phyloP scores from a whole-genome alignment of 169 alveolate genomes.

The Plasmodium vivax region DNA sequence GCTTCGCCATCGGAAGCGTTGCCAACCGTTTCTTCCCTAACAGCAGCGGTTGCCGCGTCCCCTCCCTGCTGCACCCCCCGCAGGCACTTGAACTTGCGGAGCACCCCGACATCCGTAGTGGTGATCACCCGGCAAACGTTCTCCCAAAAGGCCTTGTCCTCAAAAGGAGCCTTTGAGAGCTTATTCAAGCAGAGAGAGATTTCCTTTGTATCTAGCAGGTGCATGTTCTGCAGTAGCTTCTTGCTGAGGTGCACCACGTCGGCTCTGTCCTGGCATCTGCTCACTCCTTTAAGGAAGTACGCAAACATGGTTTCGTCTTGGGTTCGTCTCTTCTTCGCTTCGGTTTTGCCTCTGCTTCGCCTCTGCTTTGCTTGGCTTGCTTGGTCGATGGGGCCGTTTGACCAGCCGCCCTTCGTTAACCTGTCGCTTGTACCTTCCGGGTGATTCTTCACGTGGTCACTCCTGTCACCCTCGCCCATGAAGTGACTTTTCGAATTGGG shows the following conservation, averaged over 20 bases:
- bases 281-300: conserved; percentile 43
- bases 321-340: neutral
- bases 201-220: conserved; percentile 38
- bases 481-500: neutral
- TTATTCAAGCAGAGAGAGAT: conserved; percentile 57
- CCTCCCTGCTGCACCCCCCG: neutral
- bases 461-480: neutral
- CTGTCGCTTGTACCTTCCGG: neutral
- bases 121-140: conserved; percentile 34
- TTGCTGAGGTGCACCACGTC: conserved; percentile 55
- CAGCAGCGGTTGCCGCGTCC: neutral
- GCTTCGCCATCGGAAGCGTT: neutral
- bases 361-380: neutral
- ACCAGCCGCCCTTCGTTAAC: neutral
- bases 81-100: neutral
- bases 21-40: neutral
- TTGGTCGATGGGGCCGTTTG: neutral
- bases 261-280: conserved; percentile 23
- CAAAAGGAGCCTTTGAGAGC: conserved; percentile 18
- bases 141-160: conserved; percentile 47
- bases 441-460: neutral
- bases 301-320: conserved; percentile 31
- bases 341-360: neutral
- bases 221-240: conserved; percentile 28
- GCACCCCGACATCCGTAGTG: neutral